Evolutionary conservation across 2,329 filamentous ascomycete genomes (phyloP).

Genomic region (Botryosphaeria agaves): DNA sequence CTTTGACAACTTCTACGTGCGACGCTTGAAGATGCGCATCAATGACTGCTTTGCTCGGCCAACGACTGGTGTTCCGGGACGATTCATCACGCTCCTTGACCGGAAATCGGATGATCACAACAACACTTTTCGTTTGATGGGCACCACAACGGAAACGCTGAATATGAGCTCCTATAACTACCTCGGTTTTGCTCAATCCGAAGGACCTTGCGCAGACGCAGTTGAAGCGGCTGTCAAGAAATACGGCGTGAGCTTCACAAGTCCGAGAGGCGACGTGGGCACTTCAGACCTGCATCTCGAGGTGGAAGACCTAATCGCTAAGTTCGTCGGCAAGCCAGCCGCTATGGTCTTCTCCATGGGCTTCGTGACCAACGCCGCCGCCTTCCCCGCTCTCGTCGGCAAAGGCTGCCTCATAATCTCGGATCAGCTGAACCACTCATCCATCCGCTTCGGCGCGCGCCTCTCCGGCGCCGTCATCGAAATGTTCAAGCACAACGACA

Average conservation of each 20-base stretch:
- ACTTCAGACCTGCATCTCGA: slow-evolving; percentile 78
- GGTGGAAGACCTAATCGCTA: slow-evolving; percentile 76
- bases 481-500: slow-evolving; percentile 97
- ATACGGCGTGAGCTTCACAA: slow-evolving; percentile 70
- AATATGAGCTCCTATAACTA: slow-evolving; percentile 99
- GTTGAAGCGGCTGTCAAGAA: slow-evolving; percentile 73
- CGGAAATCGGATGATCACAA: slow-evolving; percentile 87
- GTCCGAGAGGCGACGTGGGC: slow-evolving; percentile 67
- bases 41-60: slow-evolving; percentile 94
- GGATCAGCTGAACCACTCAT: slow-evolving; percentile 94
- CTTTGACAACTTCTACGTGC: slow-evolving; percentile 97
- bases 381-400: slow-evolving; percentile 80
- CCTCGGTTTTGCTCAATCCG: slow-evolving; percentile 92
- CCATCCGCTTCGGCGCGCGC: slow-evolving; percentile 87
- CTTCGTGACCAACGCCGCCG: slow-evolving; percentile 85
- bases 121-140: slow-evolving; percentile 71
- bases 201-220: slow-evolving; percentile 87
- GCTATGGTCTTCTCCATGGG: slow-evolving; percentile 99
- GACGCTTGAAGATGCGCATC: slow-evolving; percentile 80
- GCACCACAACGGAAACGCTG: slow-evolving; percentile 81
- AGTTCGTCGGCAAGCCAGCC: slow-evolving; percentile 84
- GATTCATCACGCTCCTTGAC: slow-evolving; percentile 85
- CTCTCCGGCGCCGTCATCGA: slow-evolving; percentile 87
- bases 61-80: slow-evolving; percentile 81
- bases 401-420: slow-evolving; percentile 92